Evolutionary conservation across 768 basidiomycete genomes (phyloP).

Genomic region (Naganishia vaughanmartiniae): DNA sequence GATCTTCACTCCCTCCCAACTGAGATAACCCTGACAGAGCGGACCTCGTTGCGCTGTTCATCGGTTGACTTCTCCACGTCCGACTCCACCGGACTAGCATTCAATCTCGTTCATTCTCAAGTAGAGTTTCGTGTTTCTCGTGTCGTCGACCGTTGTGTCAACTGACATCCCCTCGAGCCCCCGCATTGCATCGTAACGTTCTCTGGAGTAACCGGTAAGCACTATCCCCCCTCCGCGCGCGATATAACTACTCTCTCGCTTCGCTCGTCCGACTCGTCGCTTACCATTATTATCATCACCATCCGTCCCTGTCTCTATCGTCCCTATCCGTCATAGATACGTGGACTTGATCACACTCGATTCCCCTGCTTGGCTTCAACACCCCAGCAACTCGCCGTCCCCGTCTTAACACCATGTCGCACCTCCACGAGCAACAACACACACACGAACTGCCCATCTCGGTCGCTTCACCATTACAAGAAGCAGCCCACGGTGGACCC

Average conservation of each 20-base stretch:
- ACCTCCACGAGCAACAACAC: background rate
- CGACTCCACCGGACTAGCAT: conserved; percentile 17
- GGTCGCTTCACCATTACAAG: conserved; percentile 17
- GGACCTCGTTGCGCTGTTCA: too few relatives aligned
- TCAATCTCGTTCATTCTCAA: too few relatives aligned
- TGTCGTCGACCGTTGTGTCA: too few relatives aligned
- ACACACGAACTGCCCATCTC: conserved; percentile 23
- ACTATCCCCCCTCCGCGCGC: background rate
- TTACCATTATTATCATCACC: too few relatives aligned
- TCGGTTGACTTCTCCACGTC: conserved; percentile 5
- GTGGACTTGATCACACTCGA: background rate
- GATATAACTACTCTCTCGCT: conserved; percentile 3
- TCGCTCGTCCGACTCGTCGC: background rate
- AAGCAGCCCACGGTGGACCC: conserved; percentile 13
- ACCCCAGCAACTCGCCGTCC: too few relatives aligned
- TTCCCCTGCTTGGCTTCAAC: background rate
- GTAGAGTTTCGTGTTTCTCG: too few relatives aligned
- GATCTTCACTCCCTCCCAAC: too few relatives aligned
- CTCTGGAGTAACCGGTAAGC: background rate
- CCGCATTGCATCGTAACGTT: too few relatives aligned
- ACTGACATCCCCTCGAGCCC: conserved; percentile 5
- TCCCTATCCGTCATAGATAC: background rate
- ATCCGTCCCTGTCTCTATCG: background rate
- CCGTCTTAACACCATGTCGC: conserved; percentile 8
- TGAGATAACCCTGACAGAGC: conserved; percentile 13